These are phyloP conservation scores for Trichothecium sympodiale DNA, from an alignment of 2,329 filamentous ascomycete genomes.

Conservation along the genomic window DNA sequence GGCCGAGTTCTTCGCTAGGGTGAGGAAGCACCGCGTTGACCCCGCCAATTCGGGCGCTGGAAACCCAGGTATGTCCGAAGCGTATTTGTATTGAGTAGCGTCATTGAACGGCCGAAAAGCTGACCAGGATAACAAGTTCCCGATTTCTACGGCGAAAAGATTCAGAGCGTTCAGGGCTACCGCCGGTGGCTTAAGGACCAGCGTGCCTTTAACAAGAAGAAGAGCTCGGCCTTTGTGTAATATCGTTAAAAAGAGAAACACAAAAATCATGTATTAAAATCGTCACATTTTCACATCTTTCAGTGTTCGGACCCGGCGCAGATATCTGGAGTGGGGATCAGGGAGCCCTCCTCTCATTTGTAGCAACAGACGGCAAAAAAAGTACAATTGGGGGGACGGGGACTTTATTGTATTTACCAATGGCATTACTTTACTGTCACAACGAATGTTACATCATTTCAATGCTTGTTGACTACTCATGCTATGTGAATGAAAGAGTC, in stretches of 20 bases:
- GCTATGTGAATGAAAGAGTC: conserved; percentile 39
- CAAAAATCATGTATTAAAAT: no score
- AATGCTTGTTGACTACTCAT: neutral
- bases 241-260: conserved; percentile 1
- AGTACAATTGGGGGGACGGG: no score
- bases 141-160: conserved; percentile 98
- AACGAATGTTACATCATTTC: conserved; percentile 7
- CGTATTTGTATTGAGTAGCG: neutral
- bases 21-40: conserved; percentile 88
- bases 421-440: no score
- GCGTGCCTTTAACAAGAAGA: conserved; percentile 92
- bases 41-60: conserved; percentile 78
- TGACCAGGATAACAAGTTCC: conserved; percentile 46
- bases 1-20: conserved; percentile 80
- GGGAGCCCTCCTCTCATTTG: neutral
- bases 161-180: conserved; percentile 84
- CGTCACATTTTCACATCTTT: no score
- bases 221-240: conserved; percentile 57
- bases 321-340: no score
- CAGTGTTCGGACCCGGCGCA: no score
- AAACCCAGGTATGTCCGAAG: conserved; percentile 66
- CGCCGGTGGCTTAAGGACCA: conserved; percentile 96
- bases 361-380: neutral
- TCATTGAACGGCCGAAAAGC: neutral
- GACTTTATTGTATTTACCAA: neutral